Evolutionary conservation across 2,329 filamentous ascomycete species (phyloP).

Genomic region (Penicillium sp.): DNA sequence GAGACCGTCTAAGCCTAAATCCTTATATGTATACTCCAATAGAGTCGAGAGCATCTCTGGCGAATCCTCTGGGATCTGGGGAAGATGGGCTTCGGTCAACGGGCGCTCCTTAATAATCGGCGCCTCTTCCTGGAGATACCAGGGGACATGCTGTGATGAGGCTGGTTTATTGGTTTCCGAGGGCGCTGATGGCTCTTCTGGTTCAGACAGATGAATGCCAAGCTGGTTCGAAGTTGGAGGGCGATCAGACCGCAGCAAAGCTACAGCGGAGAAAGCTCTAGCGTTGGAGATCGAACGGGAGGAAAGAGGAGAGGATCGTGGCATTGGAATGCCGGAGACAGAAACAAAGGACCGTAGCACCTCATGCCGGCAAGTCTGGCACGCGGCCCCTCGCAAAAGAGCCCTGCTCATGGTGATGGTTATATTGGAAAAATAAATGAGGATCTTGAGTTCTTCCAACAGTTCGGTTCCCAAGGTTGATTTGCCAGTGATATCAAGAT

Average conservation of each 20-base stretch:
- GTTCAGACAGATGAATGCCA: slow-evolving; percentile 12
- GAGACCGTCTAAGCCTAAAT: slow-evolving; percentile 82
- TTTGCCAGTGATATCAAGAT: slow-evolving; percentile 13
- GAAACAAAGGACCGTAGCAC: slow-evolving; percentile 31
- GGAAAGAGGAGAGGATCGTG: slow-evolving; percentile 16
- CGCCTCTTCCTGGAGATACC: slow-evolving; percentile 74
- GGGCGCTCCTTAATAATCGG: slow-evolving; percentile 40
- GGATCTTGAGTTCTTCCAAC: background rate
- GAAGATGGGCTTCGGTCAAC: slow-evolving; percentile 56
- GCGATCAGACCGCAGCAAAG: slow-evolving; percentile 25
- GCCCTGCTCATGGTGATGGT: slow-evolving; percentile 31
- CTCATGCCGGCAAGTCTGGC: slow-evolving; percentile 31
- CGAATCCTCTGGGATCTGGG: slow-evolving; percentile 63
- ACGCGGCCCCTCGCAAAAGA: slow-evolving; percentile 30
- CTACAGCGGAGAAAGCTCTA: slow-evolving; percentile 26
- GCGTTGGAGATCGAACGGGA: slow-evolving; percentile 15
- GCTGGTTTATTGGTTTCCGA: slow-evolving; percentile 1
- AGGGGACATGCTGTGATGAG: slow-evolving; percentile 54
- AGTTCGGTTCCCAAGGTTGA: background rate
- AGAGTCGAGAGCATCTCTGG: slow-evolving; percentile 71
- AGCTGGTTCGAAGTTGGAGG: slow-evolving; percentile 17
- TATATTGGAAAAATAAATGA: slow-evolving; percentile 4
- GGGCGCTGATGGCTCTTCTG: slow-evolving; percentile 7
- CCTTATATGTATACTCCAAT: slow-evolving; percentile 74
- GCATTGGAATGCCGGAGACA: slow-evolving; percentile 26